These are phyloP conservation scores for Colletotrichum neosansevieriae DNA, from an alignment of 2,329 filamentous ascomycete genomes.

Conservation along the genomic window DNA sequence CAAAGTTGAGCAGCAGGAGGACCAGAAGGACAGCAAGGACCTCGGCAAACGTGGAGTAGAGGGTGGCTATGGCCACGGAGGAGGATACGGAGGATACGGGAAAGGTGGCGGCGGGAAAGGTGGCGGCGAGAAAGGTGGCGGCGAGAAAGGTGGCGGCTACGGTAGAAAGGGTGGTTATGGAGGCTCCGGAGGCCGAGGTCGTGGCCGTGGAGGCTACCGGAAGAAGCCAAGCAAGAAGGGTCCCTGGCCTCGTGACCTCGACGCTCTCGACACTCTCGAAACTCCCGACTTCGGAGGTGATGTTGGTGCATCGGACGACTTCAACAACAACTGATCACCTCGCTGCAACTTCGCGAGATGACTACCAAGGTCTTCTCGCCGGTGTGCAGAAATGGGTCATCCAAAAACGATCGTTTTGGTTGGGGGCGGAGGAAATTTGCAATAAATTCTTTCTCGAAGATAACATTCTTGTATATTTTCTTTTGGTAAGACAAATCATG, in stretches of 20 bases:
- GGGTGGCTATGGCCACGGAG: background rate
- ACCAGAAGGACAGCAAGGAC: background rate
- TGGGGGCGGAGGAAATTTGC: conserved; percentile 3
- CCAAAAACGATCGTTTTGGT: background rate
- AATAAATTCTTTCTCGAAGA: background rate
- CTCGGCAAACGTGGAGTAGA: conserved; percentile 4
- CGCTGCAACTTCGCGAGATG: background rate
- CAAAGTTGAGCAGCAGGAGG: background rate
- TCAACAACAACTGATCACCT: background rate
- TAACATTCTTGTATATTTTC: conserved; percentile 2
- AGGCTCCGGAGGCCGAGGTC: background rate
- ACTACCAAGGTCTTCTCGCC: background rate
- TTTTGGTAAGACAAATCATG: background rate
- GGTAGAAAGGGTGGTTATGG: background rate
- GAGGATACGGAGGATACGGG: background rate
- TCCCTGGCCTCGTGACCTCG: conserved; percentile 6
- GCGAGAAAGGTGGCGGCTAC: background rate
- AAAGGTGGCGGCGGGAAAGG: background rate
- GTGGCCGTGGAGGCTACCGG: background rate
- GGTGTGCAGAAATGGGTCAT: background rate
- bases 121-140: too few species aligned
- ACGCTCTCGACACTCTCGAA: background rate
- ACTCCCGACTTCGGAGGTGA: background rate
- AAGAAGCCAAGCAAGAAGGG: conserved; percentile 8
- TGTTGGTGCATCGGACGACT: background rate